Conservation (phyloP, 495 filamentous ascomycete species). For the Xylona heveae region DNA sequence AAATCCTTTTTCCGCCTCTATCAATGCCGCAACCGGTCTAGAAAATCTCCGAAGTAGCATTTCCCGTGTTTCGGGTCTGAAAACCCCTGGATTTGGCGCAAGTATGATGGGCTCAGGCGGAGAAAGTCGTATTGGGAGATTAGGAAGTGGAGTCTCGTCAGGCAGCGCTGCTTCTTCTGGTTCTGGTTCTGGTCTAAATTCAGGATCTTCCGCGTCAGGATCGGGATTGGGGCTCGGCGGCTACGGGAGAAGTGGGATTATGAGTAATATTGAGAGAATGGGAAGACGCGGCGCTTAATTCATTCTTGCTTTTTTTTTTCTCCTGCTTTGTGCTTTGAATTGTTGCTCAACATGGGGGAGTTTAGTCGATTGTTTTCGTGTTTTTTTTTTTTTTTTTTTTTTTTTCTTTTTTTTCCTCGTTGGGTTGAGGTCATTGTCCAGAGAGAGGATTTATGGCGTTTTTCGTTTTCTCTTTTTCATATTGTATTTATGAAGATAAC, state of each 20-base stretch:
- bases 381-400: too few relatives aligned
- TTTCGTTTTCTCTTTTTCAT: too few relatives aligned
- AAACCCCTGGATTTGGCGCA: conserved; percentile 1
- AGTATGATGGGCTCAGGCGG: conserved; percentile 4
- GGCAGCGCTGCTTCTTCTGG: too few relatives aligned
- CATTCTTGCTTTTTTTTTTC: conserved; percentile 7
- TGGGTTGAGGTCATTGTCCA: too few relatives aligned
- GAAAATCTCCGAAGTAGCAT: conserved; percentile 23
- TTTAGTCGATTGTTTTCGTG: too few relatives aligned
- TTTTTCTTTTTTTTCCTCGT: too few relatives aligned
- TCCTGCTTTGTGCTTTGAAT: conserved; percentile 5
- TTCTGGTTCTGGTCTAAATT: too few relatives aligned
- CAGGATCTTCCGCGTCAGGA: neutral
- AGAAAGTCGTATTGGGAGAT: conserved; percentile 20
- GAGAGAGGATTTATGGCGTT: too few relatives aligned
- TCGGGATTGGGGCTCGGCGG: conserved; percentile 4
- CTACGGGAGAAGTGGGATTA: conserved; percentile 19
- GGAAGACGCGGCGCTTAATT: conserved; percentile 24
- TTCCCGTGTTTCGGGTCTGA: conserved; percentile 12
- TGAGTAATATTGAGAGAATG: conserved; percentile 27
- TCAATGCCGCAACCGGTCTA: conserved; percentile 20
- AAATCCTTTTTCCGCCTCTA: conserved; percentile 26
- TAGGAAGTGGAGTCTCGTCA: conserved; percentile 10
- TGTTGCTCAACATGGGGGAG: conserved; percentile 2
- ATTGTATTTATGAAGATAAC: too few relatives aligned